These are phyloP conservation scores for Paramyrothecium sp. DNA, from an alignment of 2,329 filamentous ascomycete species.

Conservation along the genomic window DNA sequence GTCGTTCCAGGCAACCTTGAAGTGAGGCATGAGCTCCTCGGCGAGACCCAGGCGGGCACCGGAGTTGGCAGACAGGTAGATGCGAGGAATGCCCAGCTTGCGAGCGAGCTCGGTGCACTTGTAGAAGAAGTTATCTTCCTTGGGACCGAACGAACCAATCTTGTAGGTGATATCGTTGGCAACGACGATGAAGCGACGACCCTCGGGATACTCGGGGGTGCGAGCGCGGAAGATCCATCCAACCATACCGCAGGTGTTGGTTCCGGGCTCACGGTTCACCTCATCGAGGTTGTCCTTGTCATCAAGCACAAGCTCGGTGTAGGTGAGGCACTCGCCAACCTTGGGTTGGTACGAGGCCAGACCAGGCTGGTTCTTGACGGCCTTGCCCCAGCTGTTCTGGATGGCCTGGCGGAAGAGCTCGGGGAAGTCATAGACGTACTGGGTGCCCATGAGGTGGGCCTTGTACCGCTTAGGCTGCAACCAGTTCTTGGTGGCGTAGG, in stretches of 20 bases:
- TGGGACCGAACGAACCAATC: conserved; percentile 95
- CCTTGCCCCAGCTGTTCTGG: conserved; percentile 88
- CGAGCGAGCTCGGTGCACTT: conserved; percentile 97
- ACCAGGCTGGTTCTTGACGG: conserved; percentile 69
- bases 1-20: conserved; percentile 97
- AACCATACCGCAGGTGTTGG: conserved; percentile 97
- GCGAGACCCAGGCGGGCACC: conserved; percentile 96
- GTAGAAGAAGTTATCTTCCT: conserved; percentile 97
- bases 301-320: conserved; percentile 91
- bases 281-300: conserved; percentile 90
- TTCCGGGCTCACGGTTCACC: conserved; percentile 91
- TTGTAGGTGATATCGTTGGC: conserved; percentile 99
- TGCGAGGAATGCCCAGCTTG: conserved; percentile 90
- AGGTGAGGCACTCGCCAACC: conserved; percentile 88
- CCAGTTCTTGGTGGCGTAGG: conserved; percentile 98
- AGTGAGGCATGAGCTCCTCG: conserved; percentile 94
- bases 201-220: conserved; percentile 92
- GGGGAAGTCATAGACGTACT: conserved; percentile 99
- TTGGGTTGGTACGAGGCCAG: conserved; percentile 80
- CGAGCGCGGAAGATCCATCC: conserved; percentile 94
- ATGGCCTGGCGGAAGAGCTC: conserved; percentile 98
- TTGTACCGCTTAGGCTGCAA: conserved; percentile 99
- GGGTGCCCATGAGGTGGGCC: conserved; percentile 97
- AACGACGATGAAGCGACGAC: conserved; percentile 90
- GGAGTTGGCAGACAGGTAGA: conserved; percentile 98